Conservation (phyloP, 192 early-diverging fungal species). For the Podila epicladia region DNA sequence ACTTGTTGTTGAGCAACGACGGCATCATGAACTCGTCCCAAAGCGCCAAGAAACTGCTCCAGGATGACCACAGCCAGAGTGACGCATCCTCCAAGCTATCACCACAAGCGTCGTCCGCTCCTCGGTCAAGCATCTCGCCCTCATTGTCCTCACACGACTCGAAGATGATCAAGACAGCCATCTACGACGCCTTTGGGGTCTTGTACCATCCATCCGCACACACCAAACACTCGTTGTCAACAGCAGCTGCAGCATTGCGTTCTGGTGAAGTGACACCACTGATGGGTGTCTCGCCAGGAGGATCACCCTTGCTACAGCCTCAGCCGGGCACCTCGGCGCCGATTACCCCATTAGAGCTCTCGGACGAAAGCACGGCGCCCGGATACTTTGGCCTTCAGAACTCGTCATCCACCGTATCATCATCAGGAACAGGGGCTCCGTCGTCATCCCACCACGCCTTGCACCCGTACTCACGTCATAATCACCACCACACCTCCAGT, state of each 20-base stretch:
- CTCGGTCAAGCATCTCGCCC: neutral
- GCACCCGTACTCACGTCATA: constrained; percentile 4
- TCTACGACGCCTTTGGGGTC: constrained; percentile 50
- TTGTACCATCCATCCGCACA: constrained; percentile 44
- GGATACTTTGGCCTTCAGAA: constrained; percentile 37
- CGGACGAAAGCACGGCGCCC: constrained; percentile 15
- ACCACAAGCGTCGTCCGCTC: neutral
- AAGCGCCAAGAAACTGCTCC: constrained; percentile 3
- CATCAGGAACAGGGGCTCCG: neutral
- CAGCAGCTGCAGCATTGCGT: constrained; percentile 20
- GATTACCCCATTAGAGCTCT: constrained; percentile 44
- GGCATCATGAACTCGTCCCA: too few species aligned
- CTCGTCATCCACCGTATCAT: constrained; percentile 6
- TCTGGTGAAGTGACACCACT: constrained; percentile 44
- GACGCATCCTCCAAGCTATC: neutral
- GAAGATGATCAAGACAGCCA: constrained; percentile 35
- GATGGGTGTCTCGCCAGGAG: constrained; percentile 35
- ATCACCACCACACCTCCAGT: constrained; percentile 22
- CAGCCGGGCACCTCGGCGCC: constrained; percentile 31
- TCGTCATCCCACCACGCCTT: neutral
- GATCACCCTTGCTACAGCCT: constrained; percentile 33
- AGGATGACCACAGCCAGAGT: neutral
- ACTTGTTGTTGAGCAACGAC: neutral
- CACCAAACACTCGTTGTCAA: constrained; percentile 27
- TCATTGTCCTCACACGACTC: constrained; percentile 19